Base-by-base conservation (phyloP, 345 rosid genomes). In the Eutrema yunnanense region DNA sequence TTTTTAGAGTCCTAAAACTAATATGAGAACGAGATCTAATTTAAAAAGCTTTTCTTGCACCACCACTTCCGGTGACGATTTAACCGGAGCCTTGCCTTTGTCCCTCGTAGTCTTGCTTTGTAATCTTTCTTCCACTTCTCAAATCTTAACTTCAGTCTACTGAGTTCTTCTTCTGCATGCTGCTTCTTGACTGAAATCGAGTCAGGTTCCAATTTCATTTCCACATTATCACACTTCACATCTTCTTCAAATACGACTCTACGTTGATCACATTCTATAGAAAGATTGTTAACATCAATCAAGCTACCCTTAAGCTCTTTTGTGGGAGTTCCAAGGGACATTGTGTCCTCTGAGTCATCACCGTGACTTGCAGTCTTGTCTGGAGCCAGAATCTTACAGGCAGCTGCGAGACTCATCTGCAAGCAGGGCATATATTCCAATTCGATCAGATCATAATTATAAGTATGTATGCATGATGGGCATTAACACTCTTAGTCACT, bases 111-210 rank as follows among this genome's bases (percentile, higher is more conserved):
- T 78, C 85, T 82, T 47, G 72, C 72, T 81, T 87, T 90, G 82
- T 86, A 93, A 54, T 87, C 96, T 76, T 87, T 93, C 85, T 86
- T 93, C 98, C 98, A 93, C 30, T 80, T 44, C 81, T 88, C 87
- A 41, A 93, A 93, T 69, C 83, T 79, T 11, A 36, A 53, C 77
- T 78, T 90, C 65, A 94, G 75, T 52, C 78, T 86, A 72, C 81
- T 73, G 29, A 90, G 78, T 76, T 88, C 96, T 34, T 81, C 86
- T 29, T 74, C 88, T 32, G 90, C 84, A 49, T 55, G 34, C 51
- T 73, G 59, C 12, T 67, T 49, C 14, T 81, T 63, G 71, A 61
- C 55, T 13, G 82, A 79, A 27, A 50, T 72, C 8, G 69, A 71
- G 4, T 76, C 47, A 80, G 71, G 74, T 11, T 57, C 76, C 8